Conservation (phyloP, 2,329 filamentous ascomycete genomes). For the Calonectria honghensis region DNA sequence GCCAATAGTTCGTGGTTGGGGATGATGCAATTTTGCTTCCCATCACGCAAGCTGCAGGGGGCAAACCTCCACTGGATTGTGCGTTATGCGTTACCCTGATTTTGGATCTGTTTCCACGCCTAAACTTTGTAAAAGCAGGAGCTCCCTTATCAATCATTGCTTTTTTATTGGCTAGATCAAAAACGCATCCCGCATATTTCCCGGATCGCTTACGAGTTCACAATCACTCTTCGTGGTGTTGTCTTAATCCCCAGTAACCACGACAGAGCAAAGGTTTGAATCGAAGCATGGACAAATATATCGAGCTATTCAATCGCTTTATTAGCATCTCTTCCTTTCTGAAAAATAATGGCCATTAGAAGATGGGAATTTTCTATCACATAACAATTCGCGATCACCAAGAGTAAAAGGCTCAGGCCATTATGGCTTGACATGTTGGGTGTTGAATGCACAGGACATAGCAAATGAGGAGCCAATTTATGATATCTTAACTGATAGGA, state of each 20-base stretch:
- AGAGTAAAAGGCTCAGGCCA: too few species aligned
- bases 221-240: neutral
- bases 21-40: conserved; percentile 31
- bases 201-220: neutral
- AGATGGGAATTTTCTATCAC: too few species aligned
- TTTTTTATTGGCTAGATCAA: neutral
- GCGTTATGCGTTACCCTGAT: neutral
- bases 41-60: conserved; percentile 22
- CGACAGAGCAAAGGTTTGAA: too few species aligned
- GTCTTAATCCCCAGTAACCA: too few species aligned
- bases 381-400: too few species aligned
- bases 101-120: neutral
- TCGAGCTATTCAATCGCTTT: too few species aligned
- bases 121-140: neutral
- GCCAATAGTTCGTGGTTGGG: conserved; percentile 8
- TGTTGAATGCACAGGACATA: neutral
- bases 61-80: neutral
- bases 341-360: too few species aligned
- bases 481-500: neutral
- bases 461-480: neutral
- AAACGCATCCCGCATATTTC: neutral
- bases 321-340: too few species aligned
- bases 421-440: neutral
- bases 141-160: neutral
- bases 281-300: too few species aligned